Conservation (phyloP, 345 rosid species). For the Rhodamnia argentea region DNA sequence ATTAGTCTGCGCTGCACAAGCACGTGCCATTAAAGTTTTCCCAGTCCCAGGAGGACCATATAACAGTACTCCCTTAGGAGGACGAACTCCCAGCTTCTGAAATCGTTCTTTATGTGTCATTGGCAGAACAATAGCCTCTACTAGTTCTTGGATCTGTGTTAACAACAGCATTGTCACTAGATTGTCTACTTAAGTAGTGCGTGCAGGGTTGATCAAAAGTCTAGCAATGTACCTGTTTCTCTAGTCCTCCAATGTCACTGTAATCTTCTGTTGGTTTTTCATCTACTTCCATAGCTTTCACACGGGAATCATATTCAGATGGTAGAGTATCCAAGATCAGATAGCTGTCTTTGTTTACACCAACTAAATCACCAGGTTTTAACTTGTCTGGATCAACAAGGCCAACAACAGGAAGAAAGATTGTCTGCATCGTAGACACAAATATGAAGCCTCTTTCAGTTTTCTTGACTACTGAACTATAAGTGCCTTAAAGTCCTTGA, state of each 20-base stretch:
- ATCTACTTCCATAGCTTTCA: constrained; percentile 99
- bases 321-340: constrained; percentile 91
- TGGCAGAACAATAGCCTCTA: constrained; percentile 97
- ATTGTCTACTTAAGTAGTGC: background rate
- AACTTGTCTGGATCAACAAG: constrained; percentile 95
- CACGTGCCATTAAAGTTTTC: constrained; percentile 98
- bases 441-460: background rate
- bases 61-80: constrained; percentile 95
- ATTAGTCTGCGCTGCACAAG: constrained; percentile 98
- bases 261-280: constrained; percentile 99
- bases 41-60: constrained; percentile 99
- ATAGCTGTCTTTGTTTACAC: constrained; percentile 97
- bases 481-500: background rate
- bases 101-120: constrained; percentile 96
- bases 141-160: constrained; percentile 92
- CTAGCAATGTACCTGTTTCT: constrained; percentile 62
- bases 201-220: background rate
- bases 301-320: constrained; percentile 93
- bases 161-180: background rate
- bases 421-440: constrained; percentile 45
- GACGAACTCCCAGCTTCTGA: constrained; percentile 89
- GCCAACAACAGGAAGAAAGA: constrained; percentile 94
- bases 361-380: constrained; percentile 98
- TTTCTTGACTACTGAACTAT: background rate
- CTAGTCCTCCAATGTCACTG: constrained; percentile 96